Percentiles rank a stretch among this genome's conserved stretches.
Evolutionary conservation across 225 moss, liverwort and hornwort genomes (phyloP).

Genomic region (Rhytidiadelphus loreus): DNA sequence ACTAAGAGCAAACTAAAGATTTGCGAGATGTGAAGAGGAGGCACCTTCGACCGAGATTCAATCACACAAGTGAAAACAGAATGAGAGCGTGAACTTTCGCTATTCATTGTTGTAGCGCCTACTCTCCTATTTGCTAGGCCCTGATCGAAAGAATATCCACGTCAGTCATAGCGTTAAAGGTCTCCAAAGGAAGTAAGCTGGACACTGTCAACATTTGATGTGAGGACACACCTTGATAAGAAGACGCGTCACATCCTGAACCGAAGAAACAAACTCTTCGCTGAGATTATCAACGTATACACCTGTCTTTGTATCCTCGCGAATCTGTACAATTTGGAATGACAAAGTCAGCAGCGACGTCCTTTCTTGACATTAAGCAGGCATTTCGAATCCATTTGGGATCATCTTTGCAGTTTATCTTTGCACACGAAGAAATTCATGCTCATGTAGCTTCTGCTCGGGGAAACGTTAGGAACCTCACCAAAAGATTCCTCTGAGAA

Average conservation of each 20-base stretch:
- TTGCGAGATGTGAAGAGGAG: too few species aligned
- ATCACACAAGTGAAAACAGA: slow-evolving; percentile 94
- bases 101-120: slow-evolving; percentile 86
- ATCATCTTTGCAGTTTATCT: neutral
- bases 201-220: neutral
- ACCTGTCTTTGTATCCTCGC: slow-evolving; percentile 85
- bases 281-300: slow-evolving; percentile 80
- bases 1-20: neutral
- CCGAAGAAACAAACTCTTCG: slow-evolving; percentile 81
- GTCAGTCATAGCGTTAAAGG: neutral
- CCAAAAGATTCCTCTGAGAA: slow-evolving; percentile 72
- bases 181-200: neutral
- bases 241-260: slow-evolving; percentile 69
- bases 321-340: slow-evolving; percentile 37
- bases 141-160: slow-evolving; percentile 12
- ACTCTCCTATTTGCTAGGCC: slow-evolving; percentile 84
- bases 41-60: slow-evolving; percentile 80
- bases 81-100: slow-evolving; percentile 96
- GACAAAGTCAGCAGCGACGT: neutral
- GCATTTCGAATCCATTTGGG: neutral
- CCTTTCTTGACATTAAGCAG: neutral
- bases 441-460: neutral
- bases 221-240: slow-evolving; percentile 48
- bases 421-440: too few species aligned
- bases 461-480: neutral